A percentile compares a stretch with the other conserved stretches of the same genome.
Conservation (phyloP, 2,329 filamentous ascomycete species). For the Fusarium redolens region DNA sequence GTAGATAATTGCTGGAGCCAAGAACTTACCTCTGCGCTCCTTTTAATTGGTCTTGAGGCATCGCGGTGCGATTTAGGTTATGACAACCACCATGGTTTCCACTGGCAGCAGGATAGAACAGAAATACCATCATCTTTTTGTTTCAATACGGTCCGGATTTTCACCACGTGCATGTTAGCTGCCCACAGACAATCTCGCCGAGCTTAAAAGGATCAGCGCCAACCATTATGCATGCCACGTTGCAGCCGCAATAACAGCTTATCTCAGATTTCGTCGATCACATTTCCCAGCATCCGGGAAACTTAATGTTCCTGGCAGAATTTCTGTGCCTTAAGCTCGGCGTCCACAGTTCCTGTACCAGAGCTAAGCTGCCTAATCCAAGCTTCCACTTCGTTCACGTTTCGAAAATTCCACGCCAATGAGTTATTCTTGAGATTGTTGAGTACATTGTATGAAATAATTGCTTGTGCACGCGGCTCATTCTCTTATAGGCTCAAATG, state of each 20-base stretch:
- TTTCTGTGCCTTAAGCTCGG: not conserved
- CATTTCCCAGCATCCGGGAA: not conserved
- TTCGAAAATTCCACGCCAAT: not conserved
- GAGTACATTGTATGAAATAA: not conserved
- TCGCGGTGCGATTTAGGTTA: constrained; percentile 2
- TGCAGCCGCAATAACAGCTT: not conserved
- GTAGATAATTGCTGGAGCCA: not conserved
- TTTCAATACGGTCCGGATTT: not conserved
- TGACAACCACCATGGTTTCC: not conserved
- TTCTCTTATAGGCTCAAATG: not conserved
- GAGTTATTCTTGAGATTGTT: not conserved
- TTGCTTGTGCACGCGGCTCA: not conserved
- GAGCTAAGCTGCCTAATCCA: not conserved
- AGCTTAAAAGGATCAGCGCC: not conserved
- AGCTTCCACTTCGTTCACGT: not conserved
- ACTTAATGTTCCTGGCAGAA: not conserved
- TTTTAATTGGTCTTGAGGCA: not conserved
- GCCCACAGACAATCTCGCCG: not conserved
- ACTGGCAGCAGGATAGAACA: constrained; percentile 21
- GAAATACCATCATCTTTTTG: constrained; percentile 28
- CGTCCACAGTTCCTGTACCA: not conserved
- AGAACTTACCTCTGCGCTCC: not conserved
- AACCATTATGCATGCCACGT: not conserved
- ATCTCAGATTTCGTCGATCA: constrained; percentile 4
- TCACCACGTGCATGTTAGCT: not conserved